Base-by-base conservation (phyloP, 768 basidiomycete species). In the Pulveroboletus sp. region DNA sequence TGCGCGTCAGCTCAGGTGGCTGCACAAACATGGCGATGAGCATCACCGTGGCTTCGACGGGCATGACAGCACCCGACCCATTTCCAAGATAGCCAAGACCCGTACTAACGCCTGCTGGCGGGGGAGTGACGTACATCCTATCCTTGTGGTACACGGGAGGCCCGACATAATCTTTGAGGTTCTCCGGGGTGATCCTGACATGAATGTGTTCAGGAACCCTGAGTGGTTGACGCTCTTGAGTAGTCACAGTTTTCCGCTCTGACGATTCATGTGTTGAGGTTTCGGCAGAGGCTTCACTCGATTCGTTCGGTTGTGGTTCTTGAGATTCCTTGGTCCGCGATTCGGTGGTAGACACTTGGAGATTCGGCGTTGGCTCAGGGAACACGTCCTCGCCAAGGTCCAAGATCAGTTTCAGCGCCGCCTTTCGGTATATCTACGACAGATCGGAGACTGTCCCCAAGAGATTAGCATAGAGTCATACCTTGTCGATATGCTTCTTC, bases 401-500 rank as follows among this genome's bases (percentile, higher is more conserved):
- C 57, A 85, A 78, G 1, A 98, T 90, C 46, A 99, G 80, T 67
- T 87, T 91, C 57, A 95, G 73, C 0, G 95, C 94, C 12, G 94
- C 90, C 67, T 99, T 99, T 53, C 96, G 83, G 69, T 94, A 98
- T 50, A 99, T 93, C 93, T 97, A 49, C 18, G 5, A 1, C 12
- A 24, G 14, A 26, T 59, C 42, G 51, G 47, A 28, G 3, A 37
- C 26, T 0, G 15, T 27, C 17, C 17, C 6, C 9, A 32, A 14
- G 27, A 36, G 8, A 32, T 11, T 24, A 36, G 8, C n/a, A 27
- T n/a, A 31, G 6, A n/a, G 33, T 15, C 43, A 2, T 52, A 92
- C 93, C 83, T 98, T 98, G 63, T 99, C 95, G 47, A 99, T 95
- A 61, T 94, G 89, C 71, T 99, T 98, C 83, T 98, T 98, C 66